Base-by-base conservation (phyloP, 306 rosid genomes). In the Spatholobus suberectus region DNA sequence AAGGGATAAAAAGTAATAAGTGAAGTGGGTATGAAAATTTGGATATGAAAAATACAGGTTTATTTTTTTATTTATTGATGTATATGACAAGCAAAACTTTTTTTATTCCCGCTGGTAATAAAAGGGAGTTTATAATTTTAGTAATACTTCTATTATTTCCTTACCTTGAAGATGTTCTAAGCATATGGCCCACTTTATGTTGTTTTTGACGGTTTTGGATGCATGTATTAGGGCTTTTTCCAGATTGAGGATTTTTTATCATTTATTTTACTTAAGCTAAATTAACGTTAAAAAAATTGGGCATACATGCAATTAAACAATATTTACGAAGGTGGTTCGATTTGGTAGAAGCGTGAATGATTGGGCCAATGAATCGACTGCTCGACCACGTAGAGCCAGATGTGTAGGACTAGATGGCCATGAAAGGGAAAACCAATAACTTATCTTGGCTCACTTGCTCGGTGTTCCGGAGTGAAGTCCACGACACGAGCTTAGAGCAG, bases 401-500 rank as follows among this genome's bases (percentile, higher is more conserved):
- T 8, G 4, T 38, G 74, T 23, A 38, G 35, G n/a, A 29, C 5
- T 12, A 40, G 61, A 62, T 29, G 32, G 58, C 32, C 52, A 7
- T 24, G 70, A 67, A 74, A 74, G 26, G 73, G 81, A 79, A 75
- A 61, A 18, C 26, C 35, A 24, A 5, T 62, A 62, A 29, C 18
- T 74, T 74, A 17, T 2, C 5, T 15, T 46, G 74, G 81, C 46
- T 59, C 32, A 24, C 27, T 58, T 13, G 27, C 41, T 58, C 26
- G 9, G 55, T 24, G 70, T 57, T 58, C 55, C 5, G 34, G 9
- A 21, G 0, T 20, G 17, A 38, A 68, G 34, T 34, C 38, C 8
- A 38, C 52, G 17, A 17, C 76, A 71, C 38, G 26, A 75, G 23
- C 27, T 55, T 18, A 14, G 23, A 74, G 21, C 8, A 35, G 5